Percentiles rank a stretch among this genome's conserved stretches.
These are phyloP conservation scores for Cystoisospora suis DNA, from an alignment of 169 alveolate genomes.

Conservation along the genomic window DNA sequence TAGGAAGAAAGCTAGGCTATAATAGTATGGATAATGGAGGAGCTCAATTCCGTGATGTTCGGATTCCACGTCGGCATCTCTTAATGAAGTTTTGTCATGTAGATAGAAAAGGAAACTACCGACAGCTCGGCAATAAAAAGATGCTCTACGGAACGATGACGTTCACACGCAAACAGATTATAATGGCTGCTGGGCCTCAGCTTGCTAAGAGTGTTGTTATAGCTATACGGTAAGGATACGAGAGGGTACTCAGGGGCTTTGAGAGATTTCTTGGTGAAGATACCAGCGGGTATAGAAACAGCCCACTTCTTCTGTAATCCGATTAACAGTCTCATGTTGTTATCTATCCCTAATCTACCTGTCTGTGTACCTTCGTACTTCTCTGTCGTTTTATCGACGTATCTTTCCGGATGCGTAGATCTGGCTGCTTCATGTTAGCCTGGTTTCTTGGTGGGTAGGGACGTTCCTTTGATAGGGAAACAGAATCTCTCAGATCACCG, in stretches of 20 bases:
- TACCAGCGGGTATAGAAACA: no score
- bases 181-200: slow-evolving; percentile 55
- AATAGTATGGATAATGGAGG: slow-evolving; percentile 71
- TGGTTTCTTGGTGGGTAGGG: no score
- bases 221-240: slow-evolving; percentile 48
- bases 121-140: slow-evolving; percentile 45
- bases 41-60: slow-evolving; percentile 28
- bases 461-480: no score
- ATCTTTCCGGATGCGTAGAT: no score
- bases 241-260: not conserved
- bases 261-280: not conserved
- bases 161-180: slow-evolving; percentile 61
- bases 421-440: no score
- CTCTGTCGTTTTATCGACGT: no score
- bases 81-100: slow-evolving; percentile 47
- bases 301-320: no score
- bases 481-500: no score
- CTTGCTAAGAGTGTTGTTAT: slow-evolving; percentile 62
- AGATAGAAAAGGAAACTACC: slow-evolving; percentile 30
- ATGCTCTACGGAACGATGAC: slow-evolving; percentile 67
- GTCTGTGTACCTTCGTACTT: no score
- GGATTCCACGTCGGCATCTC: slow-evolving; percentile 59
- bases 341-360: no score
- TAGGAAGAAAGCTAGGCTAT: slow-evolving; percentile 68
- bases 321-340: no score